phyloP scores from a whole-genome alignment of 208 protist genomes.

The Wallacemonas rigidus region DNA sequence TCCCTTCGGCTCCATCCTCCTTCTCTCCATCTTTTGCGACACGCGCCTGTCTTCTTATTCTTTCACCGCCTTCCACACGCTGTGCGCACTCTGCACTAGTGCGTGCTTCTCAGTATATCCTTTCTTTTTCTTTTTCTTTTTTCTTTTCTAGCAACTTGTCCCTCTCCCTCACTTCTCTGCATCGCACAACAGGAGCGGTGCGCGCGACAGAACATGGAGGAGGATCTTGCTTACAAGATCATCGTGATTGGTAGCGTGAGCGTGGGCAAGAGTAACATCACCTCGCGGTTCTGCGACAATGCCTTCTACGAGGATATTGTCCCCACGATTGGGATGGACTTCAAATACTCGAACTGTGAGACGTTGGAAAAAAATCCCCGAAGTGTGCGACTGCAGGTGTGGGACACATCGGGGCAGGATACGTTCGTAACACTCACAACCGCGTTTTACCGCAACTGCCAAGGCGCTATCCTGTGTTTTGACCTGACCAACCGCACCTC shows the following conservation, averaged over 20 bases:
- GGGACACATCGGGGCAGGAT: constrained; percentile 92
- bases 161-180: constrained; percentile 1
- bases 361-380: constrained; percentile 76
- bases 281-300: constrained; percentile 84
- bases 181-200: no score
- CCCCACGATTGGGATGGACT: constrained; percentile 89
- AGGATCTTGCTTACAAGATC: constrained; percentile 89
- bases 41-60: no score
- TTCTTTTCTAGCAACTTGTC: not conserved
- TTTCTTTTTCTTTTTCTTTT: constrained; percentile 8
- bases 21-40: not conserved
- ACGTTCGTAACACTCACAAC: constrained; percentile 90
- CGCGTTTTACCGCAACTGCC: constrained; percentile 92
- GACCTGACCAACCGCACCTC: constrained; percentile 94
- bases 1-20: not conserved
- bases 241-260: constrained; percentile 91
- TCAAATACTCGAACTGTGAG: constrained; percentile 79
- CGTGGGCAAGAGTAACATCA: constrained; percentile 92
- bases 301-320: constrained; percentile 80
- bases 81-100: not conserved
- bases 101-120: not conserved
- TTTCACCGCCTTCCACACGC: not conserved
- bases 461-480: constrained; percentile 95
- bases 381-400: constrained; percentile 84
- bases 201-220: constrained; percentile 37